A percentile compares a stretch with the other conserved stretches of the same genome.
Conservation (phyloP, 1,139 yeast species). For the Pichia terricola region DNA sequence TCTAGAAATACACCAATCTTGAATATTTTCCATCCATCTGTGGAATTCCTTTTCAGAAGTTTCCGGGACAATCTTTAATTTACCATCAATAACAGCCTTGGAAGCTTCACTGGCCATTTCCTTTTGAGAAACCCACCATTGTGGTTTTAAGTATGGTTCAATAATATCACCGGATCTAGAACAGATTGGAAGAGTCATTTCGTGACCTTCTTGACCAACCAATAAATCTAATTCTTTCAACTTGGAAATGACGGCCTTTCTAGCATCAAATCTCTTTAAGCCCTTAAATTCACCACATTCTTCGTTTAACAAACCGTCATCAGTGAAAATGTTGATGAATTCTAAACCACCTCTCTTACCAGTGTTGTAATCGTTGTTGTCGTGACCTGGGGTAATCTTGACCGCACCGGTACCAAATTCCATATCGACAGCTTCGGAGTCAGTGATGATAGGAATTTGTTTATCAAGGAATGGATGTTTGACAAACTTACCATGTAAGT, state of each 20-base stretch:
- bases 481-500: constrained; percentile 88
- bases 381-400: constrained; percentile 97
- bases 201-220: constrained; percentile 83
- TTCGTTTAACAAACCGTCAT: constrained; percentile 84
- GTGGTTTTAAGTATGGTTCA: constrained; percentile 95
- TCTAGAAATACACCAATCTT: constrained; percentile 99
- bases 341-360: constrained; percentile 92
- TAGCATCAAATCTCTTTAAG: constrained; percentile 88
- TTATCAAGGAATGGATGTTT: constrained; percentile 85
- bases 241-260: constrained; percentile 72
- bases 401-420: constrained; percentile 99
- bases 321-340: constrained; percentile 82
- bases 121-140: constrained; percentile 96
- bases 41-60: constrained; percentile 87
- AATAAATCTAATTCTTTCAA: constrained; percentile 67
- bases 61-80: constrained; percentile 74
- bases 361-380: constrained; percentile 89
- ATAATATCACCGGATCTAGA: constrained; percentile 95
- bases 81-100: constrained; percentile 75
- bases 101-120: constrained; percentile 87
- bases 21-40: constrained; percentile 93
- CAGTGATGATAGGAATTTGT: constrained; percentile 79
- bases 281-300: constrained; percentile 93
- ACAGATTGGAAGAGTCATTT: constrained; percentile 90
- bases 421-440: constrained; percentile 94